Percentiles rank a stretch among this genome's conserved stretches.
These are phyloP conservation scores for Ophiostoma sp. DNA, from an alignment of 2,329 filamentous ascomycete species.

Conservation along the genomic window DNA sequence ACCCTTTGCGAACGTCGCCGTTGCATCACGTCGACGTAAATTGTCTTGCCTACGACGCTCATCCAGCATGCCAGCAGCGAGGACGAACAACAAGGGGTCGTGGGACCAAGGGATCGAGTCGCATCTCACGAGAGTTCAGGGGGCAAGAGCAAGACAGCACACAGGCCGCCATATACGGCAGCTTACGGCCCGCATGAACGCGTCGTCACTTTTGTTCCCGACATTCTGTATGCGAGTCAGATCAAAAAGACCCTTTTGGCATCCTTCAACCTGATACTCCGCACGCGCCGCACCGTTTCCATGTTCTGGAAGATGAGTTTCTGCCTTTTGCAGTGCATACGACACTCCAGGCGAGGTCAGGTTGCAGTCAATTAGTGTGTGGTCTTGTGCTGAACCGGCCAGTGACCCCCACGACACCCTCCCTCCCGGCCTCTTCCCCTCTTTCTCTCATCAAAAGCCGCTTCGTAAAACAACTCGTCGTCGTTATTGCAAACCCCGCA, in stretches of 20 bases:
- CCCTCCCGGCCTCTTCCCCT: background rate
- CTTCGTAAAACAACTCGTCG: conserved; percentile 3
- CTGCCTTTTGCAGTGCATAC: background rate
- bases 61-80: background rate
- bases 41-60: background rate
- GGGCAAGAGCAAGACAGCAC: background rate
- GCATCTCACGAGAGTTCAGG: background rate
- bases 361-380: background rate
- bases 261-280: background rate
- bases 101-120: too few relatives aligned
- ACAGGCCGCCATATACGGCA: background rate
- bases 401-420: conserved; percentile 14
- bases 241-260: background rate
- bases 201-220: background rate
- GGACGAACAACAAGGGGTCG: background rate
- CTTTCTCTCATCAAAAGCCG: background rate
- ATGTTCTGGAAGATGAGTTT: background rate
- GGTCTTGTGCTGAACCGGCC: background rate
- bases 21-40: conserved; percentile 10
- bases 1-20: background rate
- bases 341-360: background rate
- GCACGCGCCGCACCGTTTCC: conserved; percentile 1
- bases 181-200: conserved; percentile 14
- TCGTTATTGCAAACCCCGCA: conserved; percentile 18
- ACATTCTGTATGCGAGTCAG: background rate